Percentiles rank a stretch among this genome's conserved stretches.
Evolutionary conservation across 345 rosid genomes (phyloP).

Genomic region (Excoecaria agallocha): DNA sequence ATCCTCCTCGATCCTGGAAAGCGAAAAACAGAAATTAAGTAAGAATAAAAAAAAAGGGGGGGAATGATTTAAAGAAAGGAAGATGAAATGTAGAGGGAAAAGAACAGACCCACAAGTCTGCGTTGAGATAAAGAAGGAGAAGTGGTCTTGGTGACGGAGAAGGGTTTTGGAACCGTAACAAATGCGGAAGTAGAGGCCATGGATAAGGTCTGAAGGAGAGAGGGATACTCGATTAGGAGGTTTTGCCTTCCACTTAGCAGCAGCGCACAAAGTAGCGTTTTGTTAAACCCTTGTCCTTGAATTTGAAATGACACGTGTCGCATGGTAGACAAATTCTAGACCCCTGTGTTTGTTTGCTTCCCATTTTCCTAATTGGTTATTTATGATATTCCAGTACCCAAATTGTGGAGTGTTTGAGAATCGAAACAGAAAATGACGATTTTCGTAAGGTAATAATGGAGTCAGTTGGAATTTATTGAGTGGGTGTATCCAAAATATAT

Average conservation of each 20-base stretch:
- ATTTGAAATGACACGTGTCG: not conserved
- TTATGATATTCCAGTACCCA: too few species aligned
- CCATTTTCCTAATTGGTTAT: not conserved
- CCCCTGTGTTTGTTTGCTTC: not conserved
- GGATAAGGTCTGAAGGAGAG: conserved; percentile 18
- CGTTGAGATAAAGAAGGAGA: conserved; percentile 29
- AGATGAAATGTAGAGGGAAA: not conserved
- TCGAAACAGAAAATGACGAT: too few species aligned
- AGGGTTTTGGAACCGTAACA: conserved; percentile 46
- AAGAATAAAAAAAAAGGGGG: not conserved
- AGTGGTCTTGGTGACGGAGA: conserved; percentile 30
- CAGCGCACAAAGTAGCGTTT: not conserved
- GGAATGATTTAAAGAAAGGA: not conserved
- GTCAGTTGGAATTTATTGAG: too few species aligned
- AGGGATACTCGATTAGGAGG: too few species aligned
- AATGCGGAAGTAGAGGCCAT: conserved; percentile 59
- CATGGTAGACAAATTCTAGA: not conserved
- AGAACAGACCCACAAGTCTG: conserved; percentile 37
- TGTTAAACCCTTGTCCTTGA: not conserved
- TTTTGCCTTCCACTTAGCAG: not conserved
- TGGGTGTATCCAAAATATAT: too few species aligned
- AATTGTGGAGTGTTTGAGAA: too few species aligned
- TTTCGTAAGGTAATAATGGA: too few species aligned
- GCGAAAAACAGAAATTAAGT: not conserved
- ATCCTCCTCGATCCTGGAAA: conserved; percentile 41